A percentile compares a stretch with the other conserved stretches of the same genome.
phyloP scores from a whole-genome alignment of 2,329 filamentous ascomycete species.

The Ascochyta clinopodiicola region DNA sequence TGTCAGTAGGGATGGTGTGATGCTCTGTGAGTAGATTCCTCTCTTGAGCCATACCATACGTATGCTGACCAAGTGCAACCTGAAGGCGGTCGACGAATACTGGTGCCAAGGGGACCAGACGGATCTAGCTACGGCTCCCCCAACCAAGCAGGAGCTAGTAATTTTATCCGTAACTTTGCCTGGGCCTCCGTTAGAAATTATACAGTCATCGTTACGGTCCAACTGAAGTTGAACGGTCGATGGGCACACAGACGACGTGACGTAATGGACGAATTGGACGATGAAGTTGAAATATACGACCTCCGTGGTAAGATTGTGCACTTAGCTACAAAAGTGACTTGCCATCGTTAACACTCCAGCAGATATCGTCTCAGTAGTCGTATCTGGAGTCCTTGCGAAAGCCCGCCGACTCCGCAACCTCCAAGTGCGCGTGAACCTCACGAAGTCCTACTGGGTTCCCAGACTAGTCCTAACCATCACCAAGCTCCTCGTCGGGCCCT shows the following conservation, averaged over 20 bases:
- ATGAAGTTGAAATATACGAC: slow-evolving; percentile 48
- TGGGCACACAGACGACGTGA: no score
- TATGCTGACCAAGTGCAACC: not conserved
- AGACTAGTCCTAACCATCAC: slow-evolving; percentile 31
- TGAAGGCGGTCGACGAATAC: slow-evolving; percentile 31
- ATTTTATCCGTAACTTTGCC: slow-evolving; percentile 37
- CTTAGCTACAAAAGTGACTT: not conserved
- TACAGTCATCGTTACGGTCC: slow-evolving; percentile 39
- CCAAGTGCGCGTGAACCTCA: slow-evolving; percentile 37
- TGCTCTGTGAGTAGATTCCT: slow-evolving; percentile 33
- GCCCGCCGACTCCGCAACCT: slow-evolving; percentile 37
- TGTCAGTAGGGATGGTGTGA: slow-evolving; percentile 40
- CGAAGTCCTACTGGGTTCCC: slow-evolving; percentile 33
- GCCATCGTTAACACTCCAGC: not conserved
- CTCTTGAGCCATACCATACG: no score
- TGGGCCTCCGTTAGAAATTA: slow-evolving; percentile 44
- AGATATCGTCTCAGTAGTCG: slow-evolving; percentile 43
- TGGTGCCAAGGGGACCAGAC: slow-evolving; percentile 38
- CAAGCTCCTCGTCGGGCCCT: slow-evolving; percentile 36
- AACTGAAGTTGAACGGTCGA: slow-evolving; percentile 1
- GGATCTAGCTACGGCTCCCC: slow-evolving; percentile 26
- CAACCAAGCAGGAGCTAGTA: slow-evolving; percentile 24
- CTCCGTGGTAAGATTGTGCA: slow-evolving; percentile 30
- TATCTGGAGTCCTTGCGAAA: slow-evolving; percentile 40
- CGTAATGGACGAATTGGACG: slow-evolving; percentile 28